Evolutionary conservation across 768 basidiomycete genomes (phyloP), one percentile per base, ranked within the genome.

Genomic region (Paxillus involutus): DNA sequence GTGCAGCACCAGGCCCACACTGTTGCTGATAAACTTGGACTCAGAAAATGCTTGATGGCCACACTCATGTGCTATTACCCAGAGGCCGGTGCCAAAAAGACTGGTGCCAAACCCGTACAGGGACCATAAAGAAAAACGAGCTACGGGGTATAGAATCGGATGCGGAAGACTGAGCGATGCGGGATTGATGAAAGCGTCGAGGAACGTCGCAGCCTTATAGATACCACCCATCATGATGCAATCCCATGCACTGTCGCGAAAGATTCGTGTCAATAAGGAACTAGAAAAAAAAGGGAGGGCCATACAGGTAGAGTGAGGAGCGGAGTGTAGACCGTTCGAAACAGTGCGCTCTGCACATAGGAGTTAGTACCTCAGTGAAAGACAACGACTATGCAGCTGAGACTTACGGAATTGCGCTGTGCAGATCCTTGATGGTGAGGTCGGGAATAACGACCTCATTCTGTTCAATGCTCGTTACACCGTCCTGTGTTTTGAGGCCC

Each of bases 31-130:
- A 30, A 77, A 69, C 77, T 95, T 96, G 49, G 87, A 94, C 60
- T 94, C 86, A 1, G 94, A 98, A 78, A 93, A 99, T 0, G 91
- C 90, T 71, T 96, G 94, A 71, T 99, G 96, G 30, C 96, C 96
- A 62, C 92, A 94, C 73, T 98, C 94, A 67, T 96, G 94, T 44
- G 88, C 94, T 55, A 96, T 77, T 59, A 94, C 88, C 96, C 96
- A 98, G 48, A 98, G 76, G 55, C 96, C 96, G 17, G 95, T 98
- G 5, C 80, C 87, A 56, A 94, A 89, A 30, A 96, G 83, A 51
- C 96, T 94, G 6, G 86, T 74, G 66, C 80, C 82, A 74, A 96
- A 89, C 30, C 85, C 79, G 71, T 96, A 96, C 41, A 90, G 59
- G 3, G 87, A 77, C 92, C 92, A 95, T 32, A 94, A 62, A 0